A percentile compares a stretch with the other conserved stretches of the same genome.
Conservation (phyloP, 805 yeast genomes). For the Starmerella powellii region DNA sequence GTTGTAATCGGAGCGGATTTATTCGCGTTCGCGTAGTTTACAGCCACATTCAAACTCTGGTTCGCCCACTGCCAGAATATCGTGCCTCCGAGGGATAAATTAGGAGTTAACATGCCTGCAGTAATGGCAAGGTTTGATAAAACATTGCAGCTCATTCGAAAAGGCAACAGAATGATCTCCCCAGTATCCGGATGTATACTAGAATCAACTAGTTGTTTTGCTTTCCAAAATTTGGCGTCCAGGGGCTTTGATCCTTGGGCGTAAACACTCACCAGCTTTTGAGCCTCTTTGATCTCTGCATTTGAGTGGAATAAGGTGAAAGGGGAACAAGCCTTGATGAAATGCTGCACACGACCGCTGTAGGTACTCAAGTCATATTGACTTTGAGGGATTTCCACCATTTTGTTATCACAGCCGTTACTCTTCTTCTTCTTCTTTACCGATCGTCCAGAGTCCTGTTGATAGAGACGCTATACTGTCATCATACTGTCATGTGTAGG, state of each 20-base stretch:
- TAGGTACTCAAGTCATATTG: slow-evolving; percentile 70
- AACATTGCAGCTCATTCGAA: slow-evolving; percentile 94
- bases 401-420: too few species aligned
- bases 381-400: slow-evolving; percentile 18
- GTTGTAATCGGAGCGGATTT: slow-evolving; percentile 85
- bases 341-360: slow-evolving; percentile 89
- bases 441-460: too few species aligned
- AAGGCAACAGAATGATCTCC: slow-evolving; percentile 81
- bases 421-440: too few species aligned
- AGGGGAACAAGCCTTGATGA: slow-evolving; percentile 89
- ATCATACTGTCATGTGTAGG: too few species aligned
- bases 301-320: slow-evolving; percentile 64
- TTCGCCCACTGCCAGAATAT: slow-evolving; percentile 96
- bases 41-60: slow-evolving; percentile 93
- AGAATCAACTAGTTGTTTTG: slow-evolving; percentile 77
- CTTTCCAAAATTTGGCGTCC: slow-evolving; percentile 78
- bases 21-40: slow-evolving; percentile 91
- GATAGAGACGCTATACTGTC: too few species aligned
- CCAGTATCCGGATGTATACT: slow-evolving; percentile 96
- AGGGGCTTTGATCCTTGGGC: slow-evolving; percentile 56
- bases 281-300: slow-evolving; percentile 51
- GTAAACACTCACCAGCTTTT: slow-evolving; percentile 53
- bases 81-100: slow-evolving; percentile 79
- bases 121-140: slow-evolving; percentile 88
- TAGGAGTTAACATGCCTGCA: slow-evolving; percentile 95